Base-by-base conservation (phyloP, 345 rosid species). In the Syzygium aromaticum region DNA sequence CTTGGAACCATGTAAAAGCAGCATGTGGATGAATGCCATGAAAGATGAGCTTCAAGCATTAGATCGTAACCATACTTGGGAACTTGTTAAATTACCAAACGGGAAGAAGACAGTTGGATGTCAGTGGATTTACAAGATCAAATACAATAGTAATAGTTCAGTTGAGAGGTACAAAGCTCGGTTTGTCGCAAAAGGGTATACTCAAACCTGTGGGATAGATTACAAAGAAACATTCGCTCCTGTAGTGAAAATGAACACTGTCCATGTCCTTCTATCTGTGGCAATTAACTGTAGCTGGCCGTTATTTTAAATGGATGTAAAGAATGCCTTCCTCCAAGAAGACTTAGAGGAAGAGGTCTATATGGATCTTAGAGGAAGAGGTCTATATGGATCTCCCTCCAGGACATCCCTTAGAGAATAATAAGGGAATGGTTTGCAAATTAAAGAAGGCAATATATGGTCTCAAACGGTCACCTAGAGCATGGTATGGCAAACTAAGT, bases 181-280 rank as follows among this genome's bases (percentile, higher is more conserved):
- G 14, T 40, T 57, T 82, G 19, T 85, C 2, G 52, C 19, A 77
- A 54, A 40, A 38, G 17, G 52, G 27, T 77, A 77, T 43, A 30
- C 5, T 77, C 5, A 77, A 77, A 16, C 40, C 40, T 30, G 33
- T 30, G 23, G 46, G 5, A 77, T 77, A 77, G 49, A 77, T 3
- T 16, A 77, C 11, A 57, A 57, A n/a, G 6, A 57, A 57, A 57
- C 14, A 57, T 57, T 57, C 10, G 13, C 63, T 57, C 6, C 4
- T 57, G 14, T 25, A 2, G 28, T 57, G 63, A 57, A 56, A 57
- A 57, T 9, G 63, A 57, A 57, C 63, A 57, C 0, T 57, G 13
- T 57, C 11, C 0, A 0, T 57, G 63, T 57, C 28, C n/a, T 57
- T 57, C 2, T 57, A 23, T 57, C 1, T 3, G 0, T 23, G 5